Conservation (phyloP, 441 rosid species). For the Erysimum pusillum region DNA sequence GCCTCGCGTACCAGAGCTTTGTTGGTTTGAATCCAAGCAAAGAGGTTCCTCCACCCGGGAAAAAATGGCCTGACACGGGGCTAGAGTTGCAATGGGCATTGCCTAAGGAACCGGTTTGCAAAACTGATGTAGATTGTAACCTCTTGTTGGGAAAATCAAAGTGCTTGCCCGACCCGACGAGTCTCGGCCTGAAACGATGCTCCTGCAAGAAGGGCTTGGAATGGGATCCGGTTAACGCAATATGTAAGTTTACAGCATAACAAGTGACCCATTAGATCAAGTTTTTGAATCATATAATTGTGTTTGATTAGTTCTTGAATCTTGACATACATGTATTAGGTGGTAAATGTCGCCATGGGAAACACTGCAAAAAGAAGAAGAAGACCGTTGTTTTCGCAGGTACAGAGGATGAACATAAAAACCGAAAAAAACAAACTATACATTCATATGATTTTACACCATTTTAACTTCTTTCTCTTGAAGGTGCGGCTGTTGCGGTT, state of each 20-base stretch:
- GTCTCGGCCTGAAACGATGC: constrained; percentile 43
- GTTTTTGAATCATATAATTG: background rate
- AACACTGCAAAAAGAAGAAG: constrained; percentile 67
- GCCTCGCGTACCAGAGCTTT: constrained; percentile 55
- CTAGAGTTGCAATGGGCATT: constrained; percentile 58
- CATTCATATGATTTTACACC: background rate
- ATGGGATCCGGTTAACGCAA: constrained; percentile 58
- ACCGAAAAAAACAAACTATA: background rate
- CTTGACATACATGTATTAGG: constrained; percentile 44
- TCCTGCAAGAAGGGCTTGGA: constrained; percentile 52
- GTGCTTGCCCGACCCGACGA: constrained; percentile 47
- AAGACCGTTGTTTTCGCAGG: constrained; percentile 58
- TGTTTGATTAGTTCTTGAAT: constrained; percentile 22
- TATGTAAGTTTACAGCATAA: constrained; percentile 53
- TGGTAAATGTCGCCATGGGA: constrained; percentile 54
- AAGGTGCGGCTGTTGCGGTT: constrained; percentile 55
- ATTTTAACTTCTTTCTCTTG: constrained; percentile 4
- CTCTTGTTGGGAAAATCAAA: constrained; percentile 54
- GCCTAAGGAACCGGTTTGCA: constrained; percentile 59
- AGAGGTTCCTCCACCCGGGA: constrained; percentile 45
- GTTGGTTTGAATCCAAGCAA: constrained; percentile 49
- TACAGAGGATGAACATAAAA: constrained; percentile 23
- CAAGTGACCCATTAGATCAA: background rate
- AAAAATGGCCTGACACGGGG: constrained; percentile 57
- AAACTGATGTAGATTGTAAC: constrained; percentile 49